Evolutionary conservation across 2,329 filamentous ascomycete genomes (phyloP), one percentile per base, ranked within the genome.

Genomic region (Seiridium unicorne): DNA sequence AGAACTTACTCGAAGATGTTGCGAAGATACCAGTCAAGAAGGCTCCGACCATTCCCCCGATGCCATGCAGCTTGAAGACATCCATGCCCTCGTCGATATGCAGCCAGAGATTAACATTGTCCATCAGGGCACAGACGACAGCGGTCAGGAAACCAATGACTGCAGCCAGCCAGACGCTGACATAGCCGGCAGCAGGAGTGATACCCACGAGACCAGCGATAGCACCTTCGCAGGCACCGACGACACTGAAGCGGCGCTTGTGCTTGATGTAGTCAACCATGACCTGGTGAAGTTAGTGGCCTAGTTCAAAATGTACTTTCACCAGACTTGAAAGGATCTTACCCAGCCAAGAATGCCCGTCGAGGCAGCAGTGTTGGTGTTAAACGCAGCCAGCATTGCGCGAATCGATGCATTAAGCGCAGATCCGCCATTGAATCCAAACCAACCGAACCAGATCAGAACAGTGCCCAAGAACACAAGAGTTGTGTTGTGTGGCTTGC

Each of bases 361-460:
- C 11, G 77, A 83, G 0, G 83, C 84, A 2, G 84, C 81, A 5
- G 83, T 77, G 63, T 87, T 86, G 60, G 84, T 86, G 66, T 86
- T 86, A 66, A 85, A 80, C 2, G 81, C 81, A 7, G 81, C 82
- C 49, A 84, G 80, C 68, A 86, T 79, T 44, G 80, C 77, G 48
- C 83, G 77, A 7, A 86, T 66, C 4, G 77, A 79, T 1, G 82
- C 72, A 64, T 85, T 85, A 35, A 81, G 76, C 1, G 82, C 81
- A 49, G 72, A 78, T 18, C 72, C 79, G 61, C 83, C 80, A 61
- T 84, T 84, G 69, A 84, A 84, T 0, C 78, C 80, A 57, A 83
- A 81, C 81, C 81, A 84, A 1, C 82, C 85, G 61, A 88, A 87
- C 85, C 86, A 89, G 62, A 89, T 88, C 46, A 89, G 75, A 1